Conservation (phyloP, 83 land plant genomes). For the Thuja plicata region DNA sequence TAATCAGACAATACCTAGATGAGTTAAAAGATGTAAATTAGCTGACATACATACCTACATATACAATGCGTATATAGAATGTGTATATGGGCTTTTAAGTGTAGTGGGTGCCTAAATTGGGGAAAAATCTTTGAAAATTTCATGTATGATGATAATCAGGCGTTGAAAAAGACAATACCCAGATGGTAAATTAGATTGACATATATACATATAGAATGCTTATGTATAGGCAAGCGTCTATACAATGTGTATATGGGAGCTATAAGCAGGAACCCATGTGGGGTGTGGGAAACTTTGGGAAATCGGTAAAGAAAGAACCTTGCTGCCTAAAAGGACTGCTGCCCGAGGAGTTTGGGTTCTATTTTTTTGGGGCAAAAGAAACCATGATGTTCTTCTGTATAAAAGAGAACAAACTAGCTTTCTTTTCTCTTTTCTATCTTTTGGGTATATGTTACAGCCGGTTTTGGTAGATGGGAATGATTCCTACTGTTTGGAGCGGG, state of each 20-base stretch:
- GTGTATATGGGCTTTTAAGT: too few species aligned
- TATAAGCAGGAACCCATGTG: constrained; percentile 1
- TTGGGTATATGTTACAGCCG: background rate
- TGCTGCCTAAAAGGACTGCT: background rate
- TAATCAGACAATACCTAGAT: background rate
- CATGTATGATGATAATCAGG: background rate
- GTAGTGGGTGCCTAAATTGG: background rate
- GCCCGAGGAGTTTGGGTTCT: background rate
- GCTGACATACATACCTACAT: background rate
- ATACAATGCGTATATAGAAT: too few species aligned
- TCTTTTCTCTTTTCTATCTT: background rate
- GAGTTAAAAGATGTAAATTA: background rate
- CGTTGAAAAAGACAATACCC: background rate
- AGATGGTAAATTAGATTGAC: background rate
- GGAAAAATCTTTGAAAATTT: background rate
- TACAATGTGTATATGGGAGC: background rate
- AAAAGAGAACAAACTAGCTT: background rate
- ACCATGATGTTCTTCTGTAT: background rate
- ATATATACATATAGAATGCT: background rate
- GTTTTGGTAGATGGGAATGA: background rate
- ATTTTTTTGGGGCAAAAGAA: background rate
- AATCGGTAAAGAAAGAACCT: background rate
- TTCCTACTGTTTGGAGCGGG: background rate
- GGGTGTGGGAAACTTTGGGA: background rate
- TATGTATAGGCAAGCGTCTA: background rate